Conservation (phyloP, 176 grass and related monocot species). For the Eragrostis nindensis region DNA sequence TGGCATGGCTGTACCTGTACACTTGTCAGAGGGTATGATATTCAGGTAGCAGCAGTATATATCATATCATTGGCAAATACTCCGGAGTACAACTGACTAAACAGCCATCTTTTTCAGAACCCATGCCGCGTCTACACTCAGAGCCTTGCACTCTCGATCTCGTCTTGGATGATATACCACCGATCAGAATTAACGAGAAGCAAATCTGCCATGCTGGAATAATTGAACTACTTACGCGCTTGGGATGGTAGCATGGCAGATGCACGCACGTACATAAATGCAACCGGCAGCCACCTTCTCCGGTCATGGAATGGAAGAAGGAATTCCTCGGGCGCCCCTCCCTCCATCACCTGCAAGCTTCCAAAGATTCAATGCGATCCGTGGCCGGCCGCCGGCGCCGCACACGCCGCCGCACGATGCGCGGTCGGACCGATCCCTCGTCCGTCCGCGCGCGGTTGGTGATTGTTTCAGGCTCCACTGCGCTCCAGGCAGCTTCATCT, state of each 20-base stretch:
- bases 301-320: background rate
- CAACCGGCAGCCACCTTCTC: background rate
- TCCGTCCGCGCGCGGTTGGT: too few species aligned
- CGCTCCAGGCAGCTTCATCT: background rate
- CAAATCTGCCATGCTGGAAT: conserved; percentile 4
- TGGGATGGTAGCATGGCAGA: background rate
- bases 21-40: too few species aligned
- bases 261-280: conserved; percentile 31
- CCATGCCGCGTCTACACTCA: background rate
- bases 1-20: too few species aligned
- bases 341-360: background rate
- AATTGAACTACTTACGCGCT: background rate
- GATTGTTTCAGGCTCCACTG: background rate
- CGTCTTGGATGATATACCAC: too few species aligned
- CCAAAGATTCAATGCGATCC: background rate
- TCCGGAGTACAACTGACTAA: background rate
- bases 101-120: background rate
- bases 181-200: too few species aligned
- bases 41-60: too few species aligned
- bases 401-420: background rate
- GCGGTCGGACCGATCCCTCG: background rate
- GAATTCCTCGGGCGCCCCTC: background rate
- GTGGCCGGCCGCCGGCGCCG: too few species aligned
- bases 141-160: too few species aligned
- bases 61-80: background rate